Evolutionary conservation across 2,329 filamentous ascomycete species (phyloP).

Genomic region (Zymoseptoria passerinii): DNA sequence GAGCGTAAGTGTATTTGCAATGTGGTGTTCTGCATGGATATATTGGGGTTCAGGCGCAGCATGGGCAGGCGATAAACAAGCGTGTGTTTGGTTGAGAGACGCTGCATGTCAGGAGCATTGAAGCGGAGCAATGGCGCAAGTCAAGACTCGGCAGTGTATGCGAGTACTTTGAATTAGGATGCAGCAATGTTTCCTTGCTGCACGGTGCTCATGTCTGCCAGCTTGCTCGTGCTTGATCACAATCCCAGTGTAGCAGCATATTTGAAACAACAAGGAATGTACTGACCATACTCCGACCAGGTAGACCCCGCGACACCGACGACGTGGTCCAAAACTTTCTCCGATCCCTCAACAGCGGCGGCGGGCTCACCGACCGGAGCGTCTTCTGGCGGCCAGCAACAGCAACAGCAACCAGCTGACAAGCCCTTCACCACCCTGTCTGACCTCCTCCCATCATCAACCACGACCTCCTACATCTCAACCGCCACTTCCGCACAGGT

Average conservation of each 20-base stretch:
- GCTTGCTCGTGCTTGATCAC: background rate
- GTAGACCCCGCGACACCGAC: conserved; percentile 52
- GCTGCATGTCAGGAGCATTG: background rate
- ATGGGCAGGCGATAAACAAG: conserved; percentile 2
- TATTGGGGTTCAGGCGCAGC: conserved; percentile 3
- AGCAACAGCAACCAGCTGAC: conserved; percentile 42
- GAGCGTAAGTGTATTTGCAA: conserved; percentile 77
- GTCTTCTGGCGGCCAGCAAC: conserved; percentile 20
- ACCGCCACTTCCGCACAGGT: conserved; percentile 56
- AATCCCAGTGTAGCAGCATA: background rate
- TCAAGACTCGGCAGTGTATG: conserved; percentile 8
- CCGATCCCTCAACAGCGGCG: conserved; percentile 61
- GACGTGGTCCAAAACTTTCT: conserved; percentile 81
- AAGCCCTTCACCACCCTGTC: conserved; percentile 73
- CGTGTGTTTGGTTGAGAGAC: background rate
- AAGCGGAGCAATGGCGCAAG: background rate
- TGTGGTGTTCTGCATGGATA: background rate
- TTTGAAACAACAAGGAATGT: background rate
- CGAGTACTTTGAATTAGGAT: conserved; percentile 10
- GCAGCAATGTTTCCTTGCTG: background rate
- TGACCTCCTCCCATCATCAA: conserved; percentile 71
- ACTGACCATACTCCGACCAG: conserved; percentile 13
- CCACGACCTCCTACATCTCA: conserved; percentile 70
- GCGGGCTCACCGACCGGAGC: conserved; percentile 16
- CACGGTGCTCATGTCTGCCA: background rate